These are phyloP conservation scores for Fusarium sp. DNA, from an alignment of 2,329 filamentous ascomycete species.

Conservation along the genomic window DNA sequence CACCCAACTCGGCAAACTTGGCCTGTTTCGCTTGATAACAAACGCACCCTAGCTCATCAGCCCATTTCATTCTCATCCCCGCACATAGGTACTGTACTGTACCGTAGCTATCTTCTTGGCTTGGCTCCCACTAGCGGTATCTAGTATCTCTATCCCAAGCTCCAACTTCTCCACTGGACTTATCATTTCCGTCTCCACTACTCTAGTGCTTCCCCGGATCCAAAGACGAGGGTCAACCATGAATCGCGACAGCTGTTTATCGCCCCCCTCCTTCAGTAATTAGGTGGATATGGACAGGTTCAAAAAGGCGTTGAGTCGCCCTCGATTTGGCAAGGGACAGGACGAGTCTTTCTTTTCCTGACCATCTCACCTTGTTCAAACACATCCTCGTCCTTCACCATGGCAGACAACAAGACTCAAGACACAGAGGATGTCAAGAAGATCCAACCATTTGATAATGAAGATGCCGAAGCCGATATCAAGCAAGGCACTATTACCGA, in stretches of 20 bases:
- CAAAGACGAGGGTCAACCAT: constrained; percentile 14
- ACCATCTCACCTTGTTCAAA: background rate
- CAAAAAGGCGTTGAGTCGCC: constrained; percentile 32
- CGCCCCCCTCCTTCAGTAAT: constrained; percentile 1
- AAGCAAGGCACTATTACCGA: constrained; percentile 41
- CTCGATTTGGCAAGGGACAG: background rate
- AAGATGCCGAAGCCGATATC: constrained; percentile 45
- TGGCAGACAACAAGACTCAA: constrained; percentile 37
- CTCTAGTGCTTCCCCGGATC: constrained; percentile 41
- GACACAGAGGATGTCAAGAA: constrained; percentile 44
- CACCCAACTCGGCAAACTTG: constrained; percentile 9
- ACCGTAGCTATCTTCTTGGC: constrained; percentile 23
- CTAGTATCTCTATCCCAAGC: constrained; percentile 22
- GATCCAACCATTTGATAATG: constrained; percentile 26
- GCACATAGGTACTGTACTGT: constrained; percentile 13
- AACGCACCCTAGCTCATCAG: constrained; percentile 4
- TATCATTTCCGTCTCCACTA: constrained; percentile 16
- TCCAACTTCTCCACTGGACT: constrained; percentile 14
- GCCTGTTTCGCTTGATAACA: constrained; percentile 18
- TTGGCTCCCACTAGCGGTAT: constrained; percentile 27
- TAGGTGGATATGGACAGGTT: constrained; percentile 3
- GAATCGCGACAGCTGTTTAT: constrained; percentile 29
- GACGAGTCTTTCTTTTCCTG: constrained; percentile 6
- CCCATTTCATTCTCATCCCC: constrained; percentile 27
- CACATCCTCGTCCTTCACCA: constrained; percentile 1